Base-by-base conservation (phyloP, 176 grass and related monocot species). In the Aegilops longissima region DNA sequence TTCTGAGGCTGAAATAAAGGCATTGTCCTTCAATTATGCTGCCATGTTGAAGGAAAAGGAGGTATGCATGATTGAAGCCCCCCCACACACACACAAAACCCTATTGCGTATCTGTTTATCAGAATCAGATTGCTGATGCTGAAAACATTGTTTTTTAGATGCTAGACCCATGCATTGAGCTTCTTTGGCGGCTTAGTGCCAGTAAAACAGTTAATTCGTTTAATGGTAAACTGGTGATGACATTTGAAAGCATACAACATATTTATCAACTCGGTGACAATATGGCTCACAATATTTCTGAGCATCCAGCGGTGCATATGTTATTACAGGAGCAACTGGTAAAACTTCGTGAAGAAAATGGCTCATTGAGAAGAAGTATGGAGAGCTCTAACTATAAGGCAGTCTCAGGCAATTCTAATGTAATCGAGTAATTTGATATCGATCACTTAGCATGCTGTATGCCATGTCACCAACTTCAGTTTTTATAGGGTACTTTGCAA, bases 11-110 rank as follows among this genome's bases (percentile, higher is more conserved):
- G 88, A 98, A 91, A 92, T 98, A 65, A 98, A 95, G 85, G 90
- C 96, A 35, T 61, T 98, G 16, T 98, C 96, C 69, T 91, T 96
- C 69, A 98, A 96, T 91, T 98, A 98, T 92, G 96, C 91, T 49
- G 88, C 96, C 73, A 90, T 96, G 71, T 85, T 98, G 44, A 98
- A 94, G 79, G 96, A 98, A 84, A 98, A 96, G 87, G 96, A 98
- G 88, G 96, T 98, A 92, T 62, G 63, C n/a, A 49, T 77, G 38
- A n/a, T 92, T 73, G 20, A 27, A 33, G 0, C 2, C 49, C 14
- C 4, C 20, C 21, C 21, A 39, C 58, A 8, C 1, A 39, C 5
- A 42, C 1, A 40, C 1, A 40, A 42, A 44, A 45, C 42, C 44
- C 27, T 66, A 52, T 34, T 25, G 2, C 4, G 7, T 68, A 56